Conservation (phyloP, 2,329 filamentous ascomycete species). For the Apiospora pterosperma region DNA sequence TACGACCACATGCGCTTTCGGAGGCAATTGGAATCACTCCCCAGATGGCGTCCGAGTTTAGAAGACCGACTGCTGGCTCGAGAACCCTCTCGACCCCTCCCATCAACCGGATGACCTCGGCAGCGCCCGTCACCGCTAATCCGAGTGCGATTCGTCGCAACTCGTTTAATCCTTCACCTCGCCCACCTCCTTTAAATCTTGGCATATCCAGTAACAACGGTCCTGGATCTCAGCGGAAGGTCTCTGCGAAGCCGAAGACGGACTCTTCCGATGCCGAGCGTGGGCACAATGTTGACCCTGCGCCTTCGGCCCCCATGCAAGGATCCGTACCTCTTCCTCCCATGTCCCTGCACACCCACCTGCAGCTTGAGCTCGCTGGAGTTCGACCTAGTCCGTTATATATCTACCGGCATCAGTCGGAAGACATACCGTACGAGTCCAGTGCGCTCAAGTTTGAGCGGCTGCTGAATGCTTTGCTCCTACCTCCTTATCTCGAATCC, state of each 20-base stretch:
- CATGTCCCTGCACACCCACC: conserved; percentile 63
- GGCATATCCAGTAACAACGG: conserved; percentile 19
- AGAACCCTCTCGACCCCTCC: conserved; percentile 53
- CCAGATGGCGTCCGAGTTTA: conserved; percentile 20
- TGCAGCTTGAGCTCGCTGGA: conserved; percentile 62
- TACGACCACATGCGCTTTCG: conserved; percentile 5
- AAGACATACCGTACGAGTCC: conserved; percentile 78
- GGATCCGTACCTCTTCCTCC: conserved; percentile 59
- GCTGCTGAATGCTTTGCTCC: conserved; percentile 79
- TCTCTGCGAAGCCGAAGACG: conserved; percentile 15
- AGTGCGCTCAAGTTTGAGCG: conserved; percentile 89
- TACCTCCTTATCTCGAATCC: conserved; percentile 79
- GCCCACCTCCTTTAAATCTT: conserved; percentile 44
- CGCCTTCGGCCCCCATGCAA: conserved; percentile 44
- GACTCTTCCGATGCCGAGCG: background rate
- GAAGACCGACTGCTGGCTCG: conserved; percentile 31
- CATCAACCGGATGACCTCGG: conserved; percentile 35
- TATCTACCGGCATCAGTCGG: conserved; percentile 55
- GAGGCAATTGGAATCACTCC: conserved; percentile 5
- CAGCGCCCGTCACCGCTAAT: conserved; percentile 25
- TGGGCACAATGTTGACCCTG: conserved; percentile 17
- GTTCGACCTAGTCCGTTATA: conserved; percentile 63
- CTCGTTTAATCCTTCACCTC: conserved; percentile 44
- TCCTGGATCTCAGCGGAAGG: conserved; percentile 5
- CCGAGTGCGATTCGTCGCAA: conserved; percentile 39